A percentile compares a stretch with the other conserved stretches of the same genome.
These are phyloP conservation scores for Rhytidiadelphus loreus DNA, from an alignment of 225 moss, liverwort and hornwort species.

Conservation along the genomic window DNA sequence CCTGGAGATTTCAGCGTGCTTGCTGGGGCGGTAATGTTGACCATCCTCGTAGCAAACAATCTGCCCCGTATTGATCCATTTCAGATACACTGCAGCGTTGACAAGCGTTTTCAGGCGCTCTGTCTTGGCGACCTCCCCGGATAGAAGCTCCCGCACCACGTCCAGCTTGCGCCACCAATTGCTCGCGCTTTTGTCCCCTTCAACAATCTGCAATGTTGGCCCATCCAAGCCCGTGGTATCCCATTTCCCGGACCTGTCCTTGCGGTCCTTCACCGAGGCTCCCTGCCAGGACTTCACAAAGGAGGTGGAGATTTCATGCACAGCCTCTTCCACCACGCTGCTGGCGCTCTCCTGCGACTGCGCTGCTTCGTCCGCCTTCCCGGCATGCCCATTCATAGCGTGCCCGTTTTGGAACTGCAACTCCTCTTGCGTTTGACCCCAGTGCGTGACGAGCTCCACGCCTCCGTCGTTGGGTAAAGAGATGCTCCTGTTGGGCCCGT, in stretches of 20 bases:
- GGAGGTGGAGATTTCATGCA: constrained; percentile 35
- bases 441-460: constrained; percentile 67
- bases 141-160: constrained; percentile 65
- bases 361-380: not conserved
- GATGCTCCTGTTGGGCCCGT: constrained; percentile 59
- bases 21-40: constrained; percentile 84
- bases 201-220: constrained; percentile 67
- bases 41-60: constrained; percentile 90
- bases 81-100: constrained; percentile 74
- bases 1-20: constrained; percentile 92
- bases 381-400: constrained; percentile 1
- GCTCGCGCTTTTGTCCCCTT: constrained; percentile 68
- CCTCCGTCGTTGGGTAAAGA: constrained; percentile 42
- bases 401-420: constrained; percentile 20
- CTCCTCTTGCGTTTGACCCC: constrained; percentile 76
- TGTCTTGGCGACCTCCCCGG: constrained; percentile 49
- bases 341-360: not conserved
- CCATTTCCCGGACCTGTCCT: constrained; percentile 59
- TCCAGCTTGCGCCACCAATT: constrained; percentile 99
- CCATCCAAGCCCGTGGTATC: constrained; percentile 63
- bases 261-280: constrained; percentile 38
- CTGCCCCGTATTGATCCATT: constrained; percentile 97
- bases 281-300: constrained; percentile 95
- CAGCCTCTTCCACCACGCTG: not conserved
- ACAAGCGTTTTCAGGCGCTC: constrained; percentile 62